These are phyloP conservation scores for Backusella tuberculispora DNA, from an alignment of 192 early-diverging fungal species.

Conservation along the genomic window DNA sequence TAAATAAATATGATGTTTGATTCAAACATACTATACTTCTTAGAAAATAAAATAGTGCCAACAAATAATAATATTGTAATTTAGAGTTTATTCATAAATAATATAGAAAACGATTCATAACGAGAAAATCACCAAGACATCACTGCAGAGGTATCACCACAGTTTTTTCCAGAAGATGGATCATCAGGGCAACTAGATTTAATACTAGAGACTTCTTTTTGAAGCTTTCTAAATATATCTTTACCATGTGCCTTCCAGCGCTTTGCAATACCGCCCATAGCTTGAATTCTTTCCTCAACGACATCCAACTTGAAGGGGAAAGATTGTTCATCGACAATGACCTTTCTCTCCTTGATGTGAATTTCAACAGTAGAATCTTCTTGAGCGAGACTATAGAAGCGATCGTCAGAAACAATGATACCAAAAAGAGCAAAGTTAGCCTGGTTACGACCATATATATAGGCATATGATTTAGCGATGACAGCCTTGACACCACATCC, in stretches of 20 bases:
- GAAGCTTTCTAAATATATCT: constrained; percentile 28
- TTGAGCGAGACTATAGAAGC: constrained; percentile 75
- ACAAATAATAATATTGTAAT: too few relatives aligned
- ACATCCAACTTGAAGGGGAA: constrained; percentile 35
- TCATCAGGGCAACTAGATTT: neutral
- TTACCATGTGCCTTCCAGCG: constrained; percentile 32
- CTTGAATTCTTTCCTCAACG: constrained; percentile 31
- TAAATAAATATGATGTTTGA: too few relatives aligned
- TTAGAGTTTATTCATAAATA: too few relatives aligned
- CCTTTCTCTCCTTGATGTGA: constrained; percentile 63
- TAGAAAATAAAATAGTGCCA: too few relatives aligned
- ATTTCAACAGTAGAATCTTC: constrained; percentile 75
- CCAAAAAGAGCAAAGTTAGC: constrained; percentile 83
- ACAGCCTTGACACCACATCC: constrained; percentile 71
- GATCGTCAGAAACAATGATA: constrained; percentile 71
- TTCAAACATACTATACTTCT: too few relatives aligned
- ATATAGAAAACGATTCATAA: neutral
- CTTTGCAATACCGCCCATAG: constrained; percentile 29
- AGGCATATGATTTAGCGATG: constrained; percentile 81
- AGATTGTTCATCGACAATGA: constrained; percentile 3
- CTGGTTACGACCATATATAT: constrained; percentile 85
- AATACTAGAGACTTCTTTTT: constrained; percentile 19
- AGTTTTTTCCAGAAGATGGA: neutral
- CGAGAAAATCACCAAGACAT: neutral
- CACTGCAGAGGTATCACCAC: neutral